Evolutionary conservation across 1,284 basidiomycete species (phyloP), one percentile per base, ranked within the genome.

Genomic region (Polyporus tsugae): DNA sequence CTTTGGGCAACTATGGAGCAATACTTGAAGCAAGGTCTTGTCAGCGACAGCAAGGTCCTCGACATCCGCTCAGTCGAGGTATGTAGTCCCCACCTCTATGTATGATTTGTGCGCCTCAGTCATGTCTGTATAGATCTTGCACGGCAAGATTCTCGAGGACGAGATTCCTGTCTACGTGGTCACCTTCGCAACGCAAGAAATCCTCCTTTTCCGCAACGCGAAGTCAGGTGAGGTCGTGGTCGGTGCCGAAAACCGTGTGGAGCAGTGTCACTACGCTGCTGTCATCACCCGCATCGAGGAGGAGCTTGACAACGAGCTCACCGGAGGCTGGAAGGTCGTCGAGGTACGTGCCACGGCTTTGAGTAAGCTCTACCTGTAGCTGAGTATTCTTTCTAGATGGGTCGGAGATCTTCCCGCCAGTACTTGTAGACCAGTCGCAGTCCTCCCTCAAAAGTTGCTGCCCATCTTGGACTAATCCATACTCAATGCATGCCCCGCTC

Each of bases 1-100:
- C 86, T 99, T 2, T 98, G 97, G 93, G 97, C 97, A 3, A 98
- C 96, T 3, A 94, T 99, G 89, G 96, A 98, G 75, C 93, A 95
- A 74, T 99, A 97, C 81, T 85, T 98, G 64, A 87, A 89, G 67
- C 95, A 97, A 78, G 96, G 97, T 1, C 87, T 98, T 29, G 84
- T 97, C 70, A 94, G 93, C 71, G 95, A 96, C 77, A 95, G 93
- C 79, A 95, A 95, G 78, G 93, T 97, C 39, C 88, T 98, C 33
- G 96, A 98, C 82, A 97, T 98, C 78, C 91, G 95, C 71, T 92
- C 96, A 83, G 96, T 98, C 60, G 96, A 98, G 80, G 95, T 97
- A 76, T 69, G 91, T 82, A 17, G n/a, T 44, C 42, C 62, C 22
- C 39, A 57, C 58, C n/a, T 39, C 38, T 1, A n/a, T 35, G 5